Evolutionary conservation across 352 stramenopile genomes (phyloP).

Genomic region (Phytopythium montanum): DNA sequence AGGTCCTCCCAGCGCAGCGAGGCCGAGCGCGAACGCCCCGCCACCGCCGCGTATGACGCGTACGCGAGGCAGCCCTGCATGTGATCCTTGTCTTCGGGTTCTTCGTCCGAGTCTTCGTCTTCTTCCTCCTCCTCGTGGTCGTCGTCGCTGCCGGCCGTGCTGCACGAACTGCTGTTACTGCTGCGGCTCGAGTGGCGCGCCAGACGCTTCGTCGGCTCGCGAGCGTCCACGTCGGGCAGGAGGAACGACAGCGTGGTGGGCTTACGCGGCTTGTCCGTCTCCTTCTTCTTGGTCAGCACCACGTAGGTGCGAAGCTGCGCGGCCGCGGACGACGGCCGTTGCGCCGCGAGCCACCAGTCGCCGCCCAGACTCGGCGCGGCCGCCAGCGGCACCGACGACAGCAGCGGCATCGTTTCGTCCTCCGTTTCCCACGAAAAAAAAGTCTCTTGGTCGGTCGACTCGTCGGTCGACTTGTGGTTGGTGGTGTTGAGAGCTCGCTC

Average conservation of each 20-base stretch:
- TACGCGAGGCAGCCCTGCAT: conserved; percentile 41
- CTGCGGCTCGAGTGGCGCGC: conserved; percentile 24
- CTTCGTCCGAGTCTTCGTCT: not conserved
- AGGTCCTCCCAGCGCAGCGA: conserved; percentile 72
- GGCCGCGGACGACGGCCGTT: conserved; percentile 2
- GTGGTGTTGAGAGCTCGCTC: too few relatives aligned
- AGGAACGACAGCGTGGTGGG: not conserved
- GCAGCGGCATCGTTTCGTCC: conserved; percentile 13
- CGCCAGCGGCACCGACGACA: conserved; percentile 23
- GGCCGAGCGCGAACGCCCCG: conserved; percentile 36
- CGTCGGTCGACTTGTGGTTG: too few relatives aligned
- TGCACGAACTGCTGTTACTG: conserved; percentile 29
- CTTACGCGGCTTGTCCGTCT: not conserved
- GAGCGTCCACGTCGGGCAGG: not conserved
- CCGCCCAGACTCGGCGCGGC: conserved; percentile 17
- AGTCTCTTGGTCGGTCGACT: not conserved
- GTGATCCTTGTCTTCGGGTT: not conserved
- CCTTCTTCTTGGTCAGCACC: conserved; percentile 27
- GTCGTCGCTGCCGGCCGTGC: conserved; percentile 32
- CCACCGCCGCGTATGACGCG: conserved; percentile 72
- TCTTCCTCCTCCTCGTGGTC: conserved; percentile 23
- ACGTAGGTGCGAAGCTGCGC: conserved; percentile 33
- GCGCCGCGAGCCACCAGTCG: conserved; percentile 7
- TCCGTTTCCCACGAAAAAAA: too few relatives aligned
- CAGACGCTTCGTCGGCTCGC: conserved; percentile 15